Base-by-base conservation (phyloP, 352 stramenopile genomes). In the Phytophthora melonis region DNA sequence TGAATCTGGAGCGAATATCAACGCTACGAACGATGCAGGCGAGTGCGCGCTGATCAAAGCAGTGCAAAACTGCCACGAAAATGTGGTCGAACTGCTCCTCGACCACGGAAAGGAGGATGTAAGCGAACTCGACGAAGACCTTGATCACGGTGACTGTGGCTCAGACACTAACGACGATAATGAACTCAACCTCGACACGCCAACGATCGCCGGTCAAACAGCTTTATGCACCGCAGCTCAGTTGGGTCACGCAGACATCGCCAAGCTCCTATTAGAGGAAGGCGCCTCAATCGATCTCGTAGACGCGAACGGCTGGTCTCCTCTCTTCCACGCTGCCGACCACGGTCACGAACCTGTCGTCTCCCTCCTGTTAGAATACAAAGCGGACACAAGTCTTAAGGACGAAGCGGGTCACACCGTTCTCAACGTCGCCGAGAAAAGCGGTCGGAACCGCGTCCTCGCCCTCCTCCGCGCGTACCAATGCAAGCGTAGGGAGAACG, bases 291-390 rank as follows among this genome's bases (percentile, higher is more conserved):
- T 58, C 39, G 52, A 58, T 58, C 52, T 39, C 18, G 14, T 14
- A 9, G 52, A 41, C 52, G 6, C 6, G 5, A 58, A 25, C 21
- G 52, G 52, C 23, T 58, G 52, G 52, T 13, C 52, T 41, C 25
- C 52, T 41, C 52, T 58, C 10, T 58, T 58, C 25, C 23, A 58
- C 53, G 53, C 53, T 58, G 53, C 53, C 9, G 25, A 58, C 21
- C 23, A 58, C 8, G 53, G 53, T 16, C 53, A 58, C 21, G 25
- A 58, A 18, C 53, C 19, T 0, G 53, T 58, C 9, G 25, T 58
- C 5, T 25, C 53, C 7, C 25, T 43, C 13, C 53, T 58, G 11
- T 21, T 58, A 18, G 7, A 58, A 21, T 58, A 58, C 9, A 43
- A 39, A 21, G 53, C 53, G 2, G 53, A 58, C 25, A 58, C 16